Evolutionary conservation across 257 asterid species (phyloP), one percentile per base, ranked within the genome.

Genomic region (Petrea volubilis): DNA sequence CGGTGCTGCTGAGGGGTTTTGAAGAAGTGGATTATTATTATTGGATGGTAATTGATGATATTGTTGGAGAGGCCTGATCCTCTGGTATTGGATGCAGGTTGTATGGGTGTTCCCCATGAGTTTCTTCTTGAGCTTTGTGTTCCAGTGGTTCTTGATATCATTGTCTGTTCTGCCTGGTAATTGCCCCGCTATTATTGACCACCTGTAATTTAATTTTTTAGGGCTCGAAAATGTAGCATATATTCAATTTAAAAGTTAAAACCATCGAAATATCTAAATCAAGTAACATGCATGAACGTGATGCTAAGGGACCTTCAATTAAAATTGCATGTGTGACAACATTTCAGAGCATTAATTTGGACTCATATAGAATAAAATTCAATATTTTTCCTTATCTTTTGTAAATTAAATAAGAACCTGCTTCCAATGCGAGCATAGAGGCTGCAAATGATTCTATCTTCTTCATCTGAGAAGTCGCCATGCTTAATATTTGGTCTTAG

Each of bases 141-240:
- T 92, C 97, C 97, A 92, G 67, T 92, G 85, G 79, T 92, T 92
- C 68, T 92, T 92, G 64, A 92, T 92, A 25, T 92, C 97, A 38
- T 92, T 92, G 68, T 92, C 98, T 0, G 98, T 92, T 65, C 96
- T 90, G 0, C 98, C 96, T 6, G 90, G 96, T 52, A 92, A 81
- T 20, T 88, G 91, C 3, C 85, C 88, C 27, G 98, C 98, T 67
- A 92, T 92, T 58, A 90, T 84, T 61, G 84, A 79, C 84, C 84
- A 79, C 68, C 87, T 82, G 82, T 74, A 63, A 0, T 10, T 15
- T 3, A n/a, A n/a, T n/a, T n/a, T n/a, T n/a, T n/a, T n/a, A n/a
- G n/a, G n/a, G n/a, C n/a, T n/a, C n/a, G n/a, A n/a, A n/a, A n/a
- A n/a, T n/a, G n/a, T n/a, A n/a, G n/a, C n/a, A n/a, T n/a, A n/a